These are phyloP conservation scores for Poronia punctata DNA, from an alignment of 495 filamentous ascomycete species.

Conservation along the genomic window DNA sequence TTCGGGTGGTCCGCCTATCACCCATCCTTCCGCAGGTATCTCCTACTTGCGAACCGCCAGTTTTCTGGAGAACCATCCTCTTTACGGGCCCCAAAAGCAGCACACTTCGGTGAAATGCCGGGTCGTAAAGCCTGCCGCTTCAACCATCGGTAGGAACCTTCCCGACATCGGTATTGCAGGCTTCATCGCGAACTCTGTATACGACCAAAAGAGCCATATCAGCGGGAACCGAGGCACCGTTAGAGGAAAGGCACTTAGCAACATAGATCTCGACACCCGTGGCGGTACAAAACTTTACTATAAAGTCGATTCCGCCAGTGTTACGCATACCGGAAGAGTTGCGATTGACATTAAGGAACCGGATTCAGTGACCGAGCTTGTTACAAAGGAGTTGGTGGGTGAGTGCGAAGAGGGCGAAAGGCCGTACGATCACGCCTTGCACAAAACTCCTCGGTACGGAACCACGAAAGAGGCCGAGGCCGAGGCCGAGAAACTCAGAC, in stretches of 20 bases:
- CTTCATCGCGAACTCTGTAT: slow-evolving; percentile 28
- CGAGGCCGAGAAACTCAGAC: too few relatives aligned
- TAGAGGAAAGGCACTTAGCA: background rate
- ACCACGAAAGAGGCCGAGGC: too few relatives aligned
- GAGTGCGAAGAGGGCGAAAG: slow-evolving; percentile 5
- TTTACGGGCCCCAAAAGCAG: slow-evolving; percentile 66
- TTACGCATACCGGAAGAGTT: slow-evolving; percentile 57
- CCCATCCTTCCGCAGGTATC: slow-evolving; percentile 87
- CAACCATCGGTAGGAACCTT: slow-evolving; percentile 12
- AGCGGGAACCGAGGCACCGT: background rate
- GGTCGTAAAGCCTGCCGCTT: slow-evolving; percentile 44
- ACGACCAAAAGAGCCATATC: background rate
- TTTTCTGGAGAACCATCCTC: slow-evolving; percentile 69
- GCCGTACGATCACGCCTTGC: background rate
- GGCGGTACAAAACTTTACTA: slow-evolving; percentile 66
- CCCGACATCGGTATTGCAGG: slow-evolving; percentile 42
- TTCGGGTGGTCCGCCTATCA: slow-evolving; percentile 62
- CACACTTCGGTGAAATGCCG: slow-evolving; percentile 61
- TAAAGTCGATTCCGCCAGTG: slow-evolving; percentile 44
- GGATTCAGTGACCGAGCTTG: slow-evolving; percentile 36
- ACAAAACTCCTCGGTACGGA: background rate
- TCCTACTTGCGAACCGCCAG: slow-evolving; percentile 71
- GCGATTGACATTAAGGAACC: slow-evolving; percentile 42
- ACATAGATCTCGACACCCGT: slow-evolving; percentile 49
- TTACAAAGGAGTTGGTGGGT: slow-evolving; percentile 44